Base-by-base conservation (phyloP, 805 yeast species). In the Nakazawaea populi region DNA sequence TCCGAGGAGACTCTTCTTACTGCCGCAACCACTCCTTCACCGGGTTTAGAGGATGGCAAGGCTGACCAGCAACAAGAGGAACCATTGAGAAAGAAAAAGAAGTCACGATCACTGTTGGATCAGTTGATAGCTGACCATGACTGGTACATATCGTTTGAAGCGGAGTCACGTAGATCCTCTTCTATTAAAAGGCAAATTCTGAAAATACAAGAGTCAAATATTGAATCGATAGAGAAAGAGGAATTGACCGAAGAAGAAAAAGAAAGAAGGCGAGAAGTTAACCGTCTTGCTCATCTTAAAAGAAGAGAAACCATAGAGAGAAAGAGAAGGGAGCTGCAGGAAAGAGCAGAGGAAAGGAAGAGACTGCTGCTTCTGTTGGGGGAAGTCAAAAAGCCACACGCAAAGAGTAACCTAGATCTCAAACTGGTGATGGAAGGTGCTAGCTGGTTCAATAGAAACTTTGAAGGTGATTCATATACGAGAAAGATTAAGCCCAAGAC, bases 111-210 rank as follows among this genome's bases (percentile, higher is more conserved):
- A 3, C 39, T 18, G 18, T 48, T 61, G 42, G 56, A 51, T 4
- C 41, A 41, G 37, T 49, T 60, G 6, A 30, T 63, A 11, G 63
- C 54, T 3, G 64, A 60, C 46, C 57, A 64, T 8, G 61, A 59
- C 38, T 65, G 69, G 69, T 63, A 62, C 47, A 54, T 57, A 31
- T 55, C 62, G 0, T 49, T 54, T 29, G 48, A 41, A 32, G 6
- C 55, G 4, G 47, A 47, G 10, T 42, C 53, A 2, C 34, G 50
- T 8, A 54, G 60, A 42, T 29, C 49, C 12, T 48, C 54, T 10
- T 55, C 59, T 32, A 18, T 51, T 28, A 55, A 54, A 49, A 34
- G 50, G 35, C 35, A 35, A 34, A n/a, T 7, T 7, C 48, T 29
- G 18, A 46, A 39, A 46, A 32, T 14, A 31, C 24, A 42, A n/a